A percentile compares a stretch with the other conserved stretches of the same genome.
Evolutionary conservation across 495 filamentous ascomycete genomes (phyloP).

Genomic region (Massariosphaeria phaeospora): DNA sequence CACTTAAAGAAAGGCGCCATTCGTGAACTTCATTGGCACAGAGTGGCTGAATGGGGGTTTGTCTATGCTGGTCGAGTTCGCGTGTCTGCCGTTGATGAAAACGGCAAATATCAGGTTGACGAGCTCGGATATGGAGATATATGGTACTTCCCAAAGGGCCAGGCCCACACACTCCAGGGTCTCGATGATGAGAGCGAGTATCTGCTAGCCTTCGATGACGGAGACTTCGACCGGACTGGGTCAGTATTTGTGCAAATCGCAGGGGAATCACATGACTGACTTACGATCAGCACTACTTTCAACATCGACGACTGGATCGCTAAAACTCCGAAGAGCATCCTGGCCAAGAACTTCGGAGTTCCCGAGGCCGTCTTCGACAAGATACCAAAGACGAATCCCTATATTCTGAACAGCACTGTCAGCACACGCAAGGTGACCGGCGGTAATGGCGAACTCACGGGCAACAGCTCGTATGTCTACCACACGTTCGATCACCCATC

Average conservation of each 20-base stretch:
- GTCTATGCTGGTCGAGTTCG: slow-evolving; percentile 54
- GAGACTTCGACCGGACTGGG: slow-evolving; percentile 48
- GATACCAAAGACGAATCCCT: slow-evolving; percentile 54
- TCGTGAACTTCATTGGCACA: slow-evolving; percentile 63
- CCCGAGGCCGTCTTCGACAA: slow-evolving; percentile 52
- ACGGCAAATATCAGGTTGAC: slow-evolving; percentile 52
- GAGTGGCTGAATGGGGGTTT: slow-evolving; percentile 62
- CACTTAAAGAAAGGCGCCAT: slow-evolving; percentile 59
- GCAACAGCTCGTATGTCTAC: slow-evolving; percentile 56
- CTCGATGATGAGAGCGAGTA: slow-evolving; percentile 61
- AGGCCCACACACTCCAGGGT: slow-evolving; percentile 55
- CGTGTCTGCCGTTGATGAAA: slow-evolving; percentile 56
- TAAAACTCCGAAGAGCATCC: slow-evolving; percentile 55
- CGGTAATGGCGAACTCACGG: slow-evolving; percentile 46
- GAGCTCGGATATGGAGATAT: slow-evolving; percentile 56
- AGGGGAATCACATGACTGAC: neutral
- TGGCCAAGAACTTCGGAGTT: slow-evolving; percentile 63
- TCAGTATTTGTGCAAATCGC: slow-evolving; percentile 18
- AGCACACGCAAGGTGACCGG: slow-evolving; percentile 48
- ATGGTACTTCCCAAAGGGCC: slow-evolving; percentile 65
- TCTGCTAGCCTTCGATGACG: slow-evolving; percentile 62
- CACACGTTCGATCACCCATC: slow-evolving; percentile 48
- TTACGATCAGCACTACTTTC: slow-evolving; percentile 51
- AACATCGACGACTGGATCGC: slow-evolving; percentile 61
- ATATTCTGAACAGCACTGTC: slow-evolving; percentile 51